Conservation (phyloP, 2,329 filamentous ascomycete genomes). For the Fusarium sp. region DNA sequence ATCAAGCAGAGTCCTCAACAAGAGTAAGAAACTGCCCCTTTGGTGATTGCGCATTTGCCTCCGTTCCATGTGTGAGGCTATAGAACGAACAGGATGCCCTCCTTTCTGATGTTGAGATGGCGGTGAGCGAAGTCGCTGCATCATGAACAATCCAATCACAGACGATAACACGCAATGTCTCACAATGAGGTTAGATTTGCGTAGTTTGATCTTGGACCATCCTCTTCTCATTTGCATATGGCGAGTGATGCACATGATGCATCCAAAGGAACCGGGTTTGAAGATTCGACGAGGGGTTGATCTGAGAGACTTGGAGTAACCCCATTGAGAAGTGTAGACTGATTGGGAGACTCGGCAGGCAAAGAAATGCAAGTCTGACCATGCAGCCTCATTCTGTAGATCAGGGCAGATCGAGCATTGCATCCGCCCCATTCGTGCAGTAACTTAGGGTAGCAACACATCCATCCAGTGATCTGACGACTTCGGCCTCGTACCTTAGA, state of each 20-base stretch:
- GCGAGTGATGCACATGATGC: conserved; percentile 13
- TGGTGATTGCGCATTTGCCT: conserved; percentile 1
- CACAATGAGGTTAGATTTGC: conserved; percentile 9
- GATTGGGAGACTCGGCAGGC: conserved; percentile 6
- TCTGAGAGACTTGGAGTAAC: background rate
- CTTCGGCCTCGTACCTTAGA: background rate
- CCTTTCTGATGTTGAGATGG: conserved; percentile 25
- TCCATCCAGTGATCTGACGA: background rate
- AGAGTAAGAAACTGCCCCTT: background rate
- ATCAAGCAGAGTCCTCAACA: conserved; percentile 7
- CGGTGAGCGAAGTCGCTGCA: conserved; percentile 25
- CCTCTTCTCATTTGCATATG: conserved; percentile 11
- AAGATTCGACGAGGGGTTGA: background rate
- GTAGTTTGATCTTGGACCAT: background rate
- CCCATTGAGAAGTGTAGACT: background rate
- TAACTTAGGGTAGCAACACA: background rate
- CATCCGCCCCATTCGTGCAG: conserved; percentile 20
- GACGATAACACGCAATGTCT: conserved; percentile 22
- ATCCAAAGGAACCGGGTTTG: background rate
- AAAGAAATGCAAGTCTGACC: conserved; percentile 23
- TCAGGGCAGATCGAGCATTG: conserved; percentile 26
- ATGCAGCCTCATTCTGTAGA: conserved; percentile 28
- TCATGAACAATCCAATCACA: conserved; percentile 6
- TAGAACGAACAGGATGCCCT: conserved; percentile 27
- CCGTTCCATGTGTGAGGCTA: conserved; percentile 10